phyloP scores from a whole-genome alignment of 495 filamentous ascomycete genomes.

The Penicillium chermesinum region DNA sequence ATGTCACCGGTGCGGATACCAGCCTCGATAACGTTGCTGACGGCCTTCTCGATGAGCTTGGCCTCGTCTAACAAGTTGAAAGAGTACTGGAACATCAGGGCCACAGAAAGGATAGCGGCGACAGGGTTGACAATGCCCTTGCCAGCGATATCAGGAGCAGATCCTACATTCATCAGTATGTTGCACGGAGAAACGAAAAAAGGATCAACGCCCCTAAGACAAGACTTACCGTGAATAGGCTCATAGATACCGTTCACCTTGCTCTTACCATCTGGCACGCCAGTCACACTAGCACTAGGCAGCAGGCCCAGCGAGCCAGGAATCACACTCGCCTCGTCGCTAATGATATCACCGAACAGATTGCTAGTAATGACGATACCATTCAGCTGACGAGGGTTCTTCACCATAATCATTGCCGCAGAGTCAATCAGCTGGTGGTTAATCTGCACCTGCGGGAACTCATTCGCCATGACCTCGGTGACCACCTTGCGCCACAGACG shows the following conservation, averaged over 20 bases:
- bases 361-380: conserved; percentile 93
- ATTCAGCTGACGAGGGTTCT: conserved; percentile 86
- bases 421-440: conserved; percentile 92
- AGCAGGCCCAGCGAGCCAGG: conserved; percentile 85
- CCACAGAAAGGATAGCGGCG: conserved; percentile 49
- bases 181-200: background rate
- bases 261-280: conserved; percentile 67
- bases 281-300: conserved; percentile 83
- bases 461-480: conserved; percentile 66
- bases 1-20: conserved; percentile 52
- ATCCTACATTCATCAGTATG: conserved; percentile 23
- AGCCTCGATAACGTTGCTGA: conserved; percentile 47
- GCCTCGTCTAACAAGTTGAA: conserved; percentile 47
- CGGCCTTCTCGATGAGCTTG: conserved; percentile 47
- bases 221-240: conserved; percentile 81
- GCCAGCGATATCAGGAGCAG: conserved; percentile 63
- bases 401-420: conserved; percentile 96
- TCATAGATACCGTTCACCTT: conserved; percentile 78
- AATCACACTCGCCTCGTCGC: conserved; percentile 94
- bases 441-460: conserved; percentile 82
- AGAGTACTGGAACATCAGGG: conserved; percentile 55
- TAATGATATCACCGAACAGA: conserved; percentile 94
- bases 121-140: conserved; percentile 80
- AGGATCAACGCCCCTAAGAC: background rate
- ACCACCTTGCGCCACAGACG: conserved; percentile 88